Evolutionary conservation across 805 yeast species (phyloP).

Genomic region (Candida vartiovaarae): DNA sequence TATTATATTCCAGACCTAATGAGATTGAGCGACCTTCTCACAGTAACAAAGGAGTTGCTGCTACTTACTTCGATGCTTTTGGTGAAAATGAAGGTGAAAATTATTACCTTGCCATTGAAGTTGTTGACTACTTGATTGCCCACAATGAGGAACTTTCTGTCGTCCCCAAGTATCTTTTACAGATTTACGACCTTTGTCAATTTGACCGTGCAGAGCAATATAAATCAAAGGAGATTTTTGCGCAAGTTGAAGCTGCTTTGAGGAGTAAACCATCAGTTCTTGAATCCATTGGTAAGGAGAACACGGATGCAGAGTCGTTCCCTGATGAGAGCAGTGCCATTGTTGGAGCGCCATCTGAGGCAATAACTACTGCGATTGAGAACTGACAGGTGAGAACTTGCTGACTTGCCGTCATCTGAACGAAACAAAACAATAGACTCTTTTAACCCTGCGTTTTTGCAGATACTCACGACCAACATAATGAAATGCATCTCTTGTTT

Average conservation of each 20-base stretch:
- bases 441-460: neutral
- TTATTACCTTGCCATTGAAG: slow-evolving; percentile 87
- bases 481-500: neutral
- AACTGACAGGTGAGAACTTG: neutral
- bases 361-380: slow-evolving; percentile 8
- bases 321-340: slow-evolving; percentile 7
- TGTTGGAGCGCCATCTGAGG: slow-evolving; percentile 8
- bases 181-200: slow-evolving; percentile 18
- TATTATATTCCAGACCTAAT: slow-evolving; percentile 53
- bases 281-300: slow-evolving; percentile 11
- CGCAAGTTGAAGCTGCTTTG: slow-evolving; percentile 25
- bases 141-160: slow-evolving; percentile 71
- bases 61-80: slow-evolving; percentile 31
- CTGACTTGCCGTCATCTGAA: neutral
- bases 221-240: slow-evolving; percentile 33
- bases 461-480: neutral
- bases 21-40: slow-evolving; percentile 23
- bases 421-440: too few relatives aligned
- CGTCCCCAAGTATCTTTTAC: slow-evolving; percentile 55
- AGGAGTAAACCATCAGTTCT: slow-evolving; percentile 21
- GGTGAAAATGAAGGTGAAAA: slow-evolving; percentile 51
- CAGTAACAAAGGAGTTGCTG: slow-evolving; percentile 20
- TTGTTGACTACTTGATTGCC: slow-evolving; percentile 75
- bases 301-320: slow-evolving; percentile 4
- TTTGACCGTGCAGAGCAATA: slow-evolving; percentile 16